These are phyloP conservation scores for Coprinellus micaceus DNA, from an alignment of 768 basidiomycete species.

Conservation along the genomic window DNA sequence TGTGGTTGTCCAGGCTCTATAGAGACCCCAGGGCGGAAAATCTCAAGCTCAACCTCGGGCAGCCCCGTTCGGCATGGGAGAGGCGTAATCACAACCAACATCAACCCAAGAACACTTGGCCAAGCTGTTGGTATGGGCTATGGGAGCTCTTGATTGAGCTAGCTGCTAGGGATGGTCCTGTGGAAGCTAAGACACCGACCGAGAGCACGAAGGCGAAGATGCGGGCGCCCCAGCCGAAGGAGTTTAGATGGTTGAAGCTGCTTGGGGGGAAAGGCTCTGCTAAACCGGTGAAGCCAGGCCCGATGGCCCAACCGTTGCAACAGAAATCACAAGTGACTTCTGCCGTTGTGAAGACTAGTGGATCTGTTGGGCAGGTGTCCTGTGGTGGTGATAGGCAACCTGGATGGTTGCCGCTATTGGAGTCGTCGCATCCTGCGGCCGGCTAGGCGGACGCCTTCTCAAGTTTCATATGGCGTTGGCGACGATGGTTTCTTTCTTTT, in stretches of 20 bases:
- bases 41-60: slow-evolving; percentile 1
- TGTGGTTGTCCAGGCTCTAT: neutral
- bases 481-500: too few species aligned
- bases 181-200: neutral
- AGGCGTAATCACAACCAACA: neutral
- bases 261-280: neutral
- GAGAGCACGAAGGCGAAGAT: neutral
- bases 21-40: neutral
- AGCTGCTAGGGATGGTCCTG: slow-evolving; percentile 23
- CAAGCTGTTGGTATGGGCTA: slow-evolving; percentile 48
- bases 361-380: too few species aligned
- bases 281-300: neutral
- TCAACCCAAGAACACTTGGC: slow-evolving; percentile 27
- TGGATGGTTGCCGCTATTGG: too few species aligned
- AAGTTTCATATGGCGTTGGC: too few species aligned
- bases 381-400: too few species aligned
- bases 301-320: too few species aligned
- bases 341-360: too few species aligned
- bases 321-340: too few species aligned
- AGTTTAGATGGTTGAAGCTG: slow-evolving; percentile 1
- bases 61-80: neutral
- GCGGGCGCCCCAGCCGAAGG: neutral
- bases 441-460: too few species aligned
- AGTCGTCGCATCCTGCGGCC: too few species aligned
- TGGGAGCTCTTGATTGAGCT: slow-evolving; percentile 52